These are phyloP conservation scores for Cylindrotheca closterium DNA, from an alignment of 108 stramenopile species.

Conservation along the genomic window DNA sequence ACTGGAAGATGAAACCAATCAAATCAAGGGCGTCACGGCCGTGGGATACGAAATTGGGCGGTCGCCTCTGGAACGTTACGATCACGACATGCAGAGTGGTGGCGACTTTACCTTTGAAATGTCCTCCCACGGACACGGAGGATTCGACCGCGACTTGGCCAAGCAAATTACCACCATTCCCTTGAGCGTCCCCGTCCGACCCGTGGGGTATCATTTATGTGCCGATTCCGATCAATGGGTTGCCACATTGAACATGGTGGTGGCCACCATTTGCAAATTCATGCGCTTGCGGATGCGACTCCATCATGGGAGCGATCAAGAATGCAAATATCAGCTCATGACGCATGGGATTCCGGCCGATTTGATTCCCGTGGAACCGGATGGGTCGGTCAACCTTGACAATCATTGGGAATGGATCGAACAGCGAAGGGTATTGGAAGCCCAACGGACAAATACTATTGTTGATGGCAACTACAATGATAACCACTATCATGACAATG, in stretches of 20 bases:
- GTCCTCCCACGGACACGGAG: slow-evolving; percentile 7
- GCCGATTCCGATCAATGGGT: slow-evolving; percentile 35
- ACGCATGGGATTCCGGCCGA: slow-evolving; percentile 29
- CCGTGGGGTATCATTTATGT: slow-evolving; percentile 29
- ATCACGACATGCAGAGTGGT: slow-evolving; percentile 9
- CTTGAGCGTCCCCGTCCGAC: slow-evolving; percentile 21
- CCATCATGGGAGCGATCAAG: slow-evolving; percentile 30
- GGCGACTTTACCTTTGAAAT: not conserved
- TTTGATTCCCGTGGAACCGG: slow-evolving; percentile 13
- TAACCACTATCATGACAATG: no score
- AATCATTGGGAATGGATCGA: slow-evolving; percentile 22
- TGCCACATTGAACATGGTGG: slow-evolving; percentile 23
- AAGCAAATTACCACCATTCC: slow-evolving; percentile 24
- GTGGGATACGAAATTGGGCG: slow-evolving; percentile 21
- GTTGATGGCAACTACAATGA: no score
- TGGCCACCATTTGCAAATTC: slow-evolving; percentile 20
- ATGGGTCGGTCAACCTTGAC: slow-evolving; percentile 7
- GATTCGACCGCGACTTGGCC: slow-evolving; percentile 24
- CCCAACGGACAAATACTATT: not conserved
- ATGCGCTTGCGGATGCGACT: slow-evolving; percentile 33
- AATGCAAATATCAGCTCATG: slow-evolving; percentile 21
- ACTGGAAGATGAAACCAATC: slow-evolving; percentile 27
- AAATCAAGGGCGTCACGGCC: slow-evolving; percentile 25
- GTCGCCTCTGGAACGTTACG: slow-evolving; percentile 19
- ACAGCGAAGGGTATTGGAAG: slow-evolving; percentile 5